Evolutionary conservation across 2,329 filamentous ascomycete species (phyloP), one percentile per base, ranked within the genome.

Genomic region (Cercospora sp.): DNA sequence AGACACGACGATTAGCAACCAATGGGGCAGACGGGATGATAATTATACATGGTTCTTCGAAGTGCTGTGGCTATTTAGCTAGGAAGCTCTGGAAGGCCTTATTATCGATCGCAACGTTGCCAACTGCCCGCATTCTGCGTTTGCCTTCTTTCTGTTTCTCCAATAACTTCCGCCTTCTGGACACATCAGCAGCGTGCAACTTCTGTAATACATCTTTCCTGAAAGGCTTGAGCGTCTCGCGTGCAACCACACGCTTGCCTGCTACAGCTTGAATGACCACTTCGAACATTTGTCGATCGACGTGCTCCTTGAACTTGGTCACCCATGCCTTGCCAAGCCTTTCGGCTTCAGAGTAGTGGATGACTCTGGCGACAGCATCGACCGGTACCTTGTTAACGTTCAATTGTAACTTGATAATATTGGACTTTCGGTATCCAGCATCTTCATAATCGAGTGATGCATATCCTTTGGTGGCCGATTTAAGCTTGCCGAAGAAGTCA

Each of bases 361-460:
- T 87, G 3, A 99, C 89, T 36, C 94, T 89, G n/a, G 92, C 90
- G 18, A 99, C 93, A 10, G 95, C 95, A 80, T 99, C 95, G 2
- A 99, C 95, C 0, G 95, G 91, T 28, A 87, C 85, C 79, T 95
- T 96, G 80, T 99, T 99, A 70, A 99, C 94, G 7, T 98, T 86
- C 2, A 99, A 84, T 78, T 97, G 93, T 39, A 99, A 85, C 80
- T 97, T 98, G 69, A 92, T 88, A 48, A 99, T 89, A 69, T 89
- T 89, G 75, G 91, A 92, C 68, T 87, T 82, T 23, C 90, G 88
- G 87, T 93, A 99, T 0, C 92, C 94, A 0, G 93, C 91, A 74
- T 99, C 95, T 81, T 99, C 95, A 78, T 99, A 99, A 79, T 99
- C 95, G 5, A 99, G 86, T 39, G 91, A 95, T 0, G 95, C 95